These are phyloP conservation scores for Mycena vitilis DNA, from an alignment of 768 basidiomycete species.

Conservation along the genomic window DNA sequence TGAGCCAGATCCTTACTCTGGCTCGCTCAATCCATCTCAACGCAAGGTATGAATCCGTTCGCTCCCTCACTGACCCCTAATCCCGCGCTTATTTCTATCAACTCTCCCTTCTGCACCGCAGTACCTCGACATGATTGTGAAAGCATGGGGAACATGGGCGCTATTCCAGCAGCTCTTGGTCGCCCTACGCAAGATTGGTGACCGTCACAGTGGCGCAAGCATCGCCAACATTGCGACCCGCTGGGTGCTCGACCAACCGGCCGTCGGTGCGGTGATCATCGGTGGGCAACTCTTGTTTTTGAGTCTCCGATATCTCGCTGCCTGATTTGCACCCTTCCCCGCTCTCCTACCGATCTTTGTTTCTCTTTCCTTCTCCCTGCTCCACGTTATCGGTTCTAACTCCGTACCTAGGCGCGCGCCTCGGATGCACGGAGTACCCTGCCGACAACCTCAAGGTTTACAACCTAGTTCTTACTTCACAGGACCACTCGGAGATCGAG, in stretches of 20 bases:
- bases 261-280: constrained; percentile 86
- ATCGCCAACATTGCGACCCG: constrained; percentile 86
- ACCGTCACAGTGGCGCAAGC: constrained; percentile 71
- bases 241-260: constrained; percentile 86
- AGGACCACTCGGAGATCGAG: constrained; percentile 74
- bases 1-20: constrained; percentile 79
- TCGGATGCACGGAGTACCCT: constrained; percentile 80
- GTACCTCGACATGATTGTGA: constrained; percentile 88
- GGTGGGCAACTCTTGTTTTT: constrained; percentile 54
- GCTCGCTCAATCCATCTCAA: constrained; percentile 81
- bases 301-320: background rate
- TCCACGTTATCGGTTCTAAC: background rate
- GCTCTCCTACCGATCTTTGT: background rate
- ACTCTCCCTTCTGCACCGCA: constrained; percentile 42
- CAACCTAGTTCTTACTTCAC: constrained; percentile 63
- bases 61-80: background rate
- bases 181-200: constrained; percentile 70
- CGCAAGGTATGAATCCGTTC: constrained; percentile 69
- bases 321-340: background rate
- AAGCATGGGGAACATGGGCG: constrained; percentile 83
- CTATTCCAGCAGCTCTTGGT: constrained; percentile 77
- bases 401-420: constrained; percentile 64
- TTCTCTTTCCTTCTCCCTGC: background rate
- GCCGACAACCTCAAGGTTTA: constrained; percentile 76
- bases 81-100: background rate